Evolutionary conservation across 139 green algal species (phyloP).

Genomic region (Chlamydomonas incerta): DNA sequence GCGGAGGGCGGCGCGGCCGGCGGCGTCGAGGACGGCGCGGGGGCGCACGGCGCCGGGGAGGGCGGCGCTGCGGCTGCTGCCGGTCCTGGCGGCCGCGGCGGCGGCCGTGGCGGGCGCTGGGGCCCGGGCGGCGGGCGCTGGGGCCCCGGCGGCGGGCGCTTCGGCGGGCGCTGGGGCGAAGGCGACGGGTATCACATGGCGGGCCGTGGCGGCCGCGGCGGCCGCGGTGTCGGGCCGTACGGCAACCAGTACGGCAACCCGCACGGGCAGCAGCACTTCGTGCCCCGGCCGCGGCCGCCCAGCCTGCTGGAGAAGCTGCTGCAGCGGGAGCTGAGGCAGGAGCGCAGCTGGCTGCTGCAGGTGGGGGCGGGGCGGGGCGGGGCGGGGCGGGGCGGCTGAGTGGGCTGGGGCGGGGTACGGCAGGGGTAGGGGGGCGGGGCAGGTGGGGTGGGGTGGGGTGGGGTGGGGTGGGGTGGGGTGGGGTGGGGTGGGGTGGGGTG

Average conservation of each 20-base stretch:
- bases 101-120: background rate
- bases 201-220: background rate
- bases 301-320: conserved; percentile 56
- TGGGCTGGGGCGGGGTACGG: too few relatives aligned
- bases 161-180: background rate
- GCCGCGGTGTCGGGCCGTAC: background rate
- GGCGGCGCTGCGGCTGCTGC: background rate
- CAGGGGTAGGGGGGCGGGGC: too few relatives aligned
- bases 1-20: background rate
- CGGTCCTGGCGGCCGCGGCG: background rate
- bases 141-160: conserved; percentile 26
- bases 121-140: background rate
- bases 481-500: too few relatives aligned
- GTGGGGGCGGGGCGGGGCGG: background rate
- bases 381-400: too few relatives aligned
- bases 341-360: conserved; percentile 63
- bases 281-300: conserved; percentile 2
- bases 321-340: conserved; percentile 43
- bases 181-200: background rate
- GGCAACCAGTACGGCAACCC: background rate
- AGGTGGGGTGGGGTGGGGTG: too few relatives aligned
- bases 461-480: too few relatives aligned
- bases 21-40: background rate
- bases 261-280: background rate
- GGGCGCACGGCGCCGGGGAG: background rate